Evolutionary conservation across 176 grass and related monocot genomes (phyloP), one percentile per base, ranked within the genome.

Genomic region (Carex parvula): DNA sequence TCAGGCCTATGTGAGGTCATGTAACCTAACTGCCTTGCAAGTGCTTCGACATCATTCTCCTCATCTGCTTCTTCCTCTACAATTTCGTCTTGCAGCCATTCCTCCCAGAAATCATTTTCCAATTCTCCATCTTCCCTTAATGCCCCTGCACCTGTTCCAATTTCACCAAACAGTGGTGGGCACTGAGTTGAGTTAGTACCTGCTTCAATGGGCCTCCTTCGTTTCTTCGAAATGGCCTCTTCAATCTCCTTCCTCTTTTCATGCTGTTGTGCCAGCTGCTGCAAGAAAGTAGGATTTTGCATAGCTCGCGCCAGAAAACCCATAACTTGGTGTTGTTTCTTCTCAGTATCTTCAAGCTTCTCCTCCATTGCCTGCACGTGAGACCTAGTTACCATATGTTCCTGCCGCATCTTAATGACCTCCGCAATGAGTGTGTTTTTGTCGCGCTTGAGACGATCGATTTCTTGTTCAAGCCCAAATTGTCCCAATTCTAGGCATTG

Each of bases 221-320:
- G 76, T 64, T 98, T 98, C 60, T 60, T 86, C 0, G 89, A 65
- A 62, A 88, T 85, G 3, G 41, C 74, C 59, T 90, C 92, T 70
- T 93, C 95, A 2, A 90, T 74, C 69, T 90, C 89, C 76, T 81
- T 90, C 21, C 88, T 83, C 80, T 54, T 78, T 13, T 87, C 84
- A n/a, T 91, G 89, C 62, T 92, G 85, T 75, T 92, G 90, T 6
- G 83, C 59, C 79, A 94, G 65, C 61, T 89, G 89, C 12, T 88
- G 90, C 60, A 94, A 84, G 80, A 94, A 94, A 81, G 86, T 87
- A 1, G 95, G 91, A 74, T 79, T 94, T 62, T 86, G 89, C 82
- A 98, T 83, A 14, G 89, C 92, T 15, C 92, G 81, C 30, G 91
- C 89, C 67, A 98, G 86, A 91, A 98, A 98, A 60, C 82, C 87